Percentiles rank a stretch among this genome's conserved stretches.
Conservation (phyloP, 208 protist genomes). For the Wallacemonas sp. region DNA sequence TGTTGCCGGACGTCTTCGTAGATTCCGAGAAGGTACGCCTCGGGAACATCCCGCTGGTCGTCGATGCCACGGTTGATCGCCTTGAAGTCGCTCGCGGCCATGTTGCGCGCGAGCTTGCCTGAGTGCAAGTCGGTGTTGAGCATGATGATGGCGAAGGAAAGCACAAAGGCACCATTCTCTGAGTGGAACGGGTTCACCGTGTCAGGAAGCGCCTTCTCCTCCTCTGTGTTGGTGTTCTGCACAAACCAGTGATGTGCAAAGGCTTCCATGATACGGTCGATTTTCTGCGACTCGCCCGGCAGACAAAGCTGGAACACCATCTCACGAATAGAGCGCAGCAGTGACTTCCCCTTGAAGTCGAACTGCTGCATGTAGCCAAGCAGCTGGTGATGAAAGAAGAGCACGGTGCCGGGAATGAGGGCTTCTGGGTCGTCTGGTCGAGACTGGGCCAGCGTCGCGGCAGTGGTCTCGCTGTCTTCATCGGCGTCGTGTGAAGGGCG, state of each 20-base stretch:
- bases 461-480: conserved; percentile 9
- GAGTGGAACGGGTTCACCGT: conserved; percentile 84
- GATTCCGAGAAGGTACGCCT: conserved; percentile 82
- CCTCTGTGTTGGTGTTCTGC: conserved; percentile 41
- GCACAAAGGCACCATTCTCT: conserved; percentile 87
- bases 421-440: conserved; percentile 17
- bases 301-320: conserved; percentile 83
- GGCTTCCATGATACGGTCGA: conserved; percentile 92
- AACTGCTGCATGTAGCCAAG: conserved; percentile 80
- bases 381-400: conserved; percentile 75
- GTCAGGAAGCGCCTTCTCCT: conserved; percentile 19
- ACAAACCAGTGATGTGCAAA: conserved; percentile 83
- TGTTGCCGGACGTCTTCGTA: conserved; percentile 93
- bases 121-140: conserved; percentile 99
- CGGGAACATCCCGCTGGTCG: conserved; percentile 88
- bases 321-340: conserved; percentile 80
- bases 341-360: conserved; percentile 69
- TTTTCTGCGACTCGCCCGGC: conserved; percentile 93
- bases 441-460: neutral
- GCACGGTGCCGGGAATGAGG: conserved; percentile 48
- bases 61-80: conserved; percentile 96
- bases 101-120: conserved; percentile 91
- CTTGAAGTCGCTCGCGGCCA: conserved; percentile 94
- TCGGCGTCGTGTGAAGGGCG: neutral
- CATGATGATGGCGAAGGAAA: conserved; percentile 99